phyloP scores from a whole-genome alignment of 2,329 filamentous ascomycete genomes.

The Diaporthe citriasiana region DNA sequence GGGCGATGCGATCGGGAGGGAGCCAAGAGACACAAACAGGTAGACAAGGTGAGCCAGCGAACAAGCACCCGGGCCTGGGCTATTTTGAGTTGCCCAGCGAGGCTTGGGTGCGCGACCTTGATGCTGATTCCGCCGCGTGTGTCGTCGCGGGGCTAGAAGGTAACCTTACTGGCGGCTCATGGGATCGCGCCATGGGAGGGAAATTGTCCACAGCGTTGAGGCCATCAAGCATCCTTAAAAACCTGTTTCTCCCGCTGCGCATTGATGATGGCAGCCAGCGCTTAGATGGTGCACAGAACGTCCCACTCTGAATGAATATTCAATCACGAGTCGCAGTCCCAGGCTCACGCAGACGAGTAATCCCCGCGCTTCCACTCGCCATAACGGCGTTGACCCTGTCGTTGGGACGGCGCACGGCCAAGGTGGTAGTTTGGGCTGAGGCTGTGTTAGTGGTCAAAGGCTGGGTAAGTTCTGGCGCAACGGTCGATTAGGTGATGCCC shows the following conservation, averaged over 20 bases:
- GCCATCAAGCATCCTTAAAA: background rate
- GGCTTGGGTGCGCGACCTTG: background rate
- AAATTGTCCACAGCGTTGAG: background rate
- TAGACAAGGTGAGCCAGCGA: background rate
- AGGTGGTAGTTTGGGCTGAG: conserved; percentile 26
- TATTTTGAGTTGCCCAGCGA: conserved; percentile 20
- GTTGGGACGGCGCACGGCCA: background rate
- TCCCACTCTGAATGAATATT: background rate
- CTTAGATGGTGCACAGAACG: conserved; percentile 1
- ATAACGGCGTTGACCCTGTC: conserved; percentile 2
- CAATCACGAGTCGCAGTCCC: background rate
- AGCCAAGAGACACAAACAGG: background rate
- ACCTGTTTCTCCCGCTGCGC: conserved; percentile 5
- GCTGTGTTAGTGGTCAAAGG: background rate
- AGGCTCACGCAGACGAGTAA: too few species aligned
- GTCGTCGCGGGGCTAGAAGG: background rate
- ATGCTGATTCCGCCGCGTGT: conserved; percentile 2
- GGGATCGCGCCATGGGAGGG: background rate
- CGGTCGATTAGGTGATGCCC: conserved; percentile 8
- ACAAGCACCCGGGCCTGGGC: background rate
- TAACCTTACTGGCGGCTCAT: background rate
- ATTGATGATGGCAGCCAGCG: conserved; percentile 5
- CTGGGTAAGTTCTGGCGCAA: background rate
- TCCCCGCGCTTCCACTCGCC: background rate
- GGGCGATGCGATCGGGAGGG: too few species aligned